Evolutionary conservation across 75 land plant species (phyloP).

Genomic region (Sequoia sempervirens): DNA sequence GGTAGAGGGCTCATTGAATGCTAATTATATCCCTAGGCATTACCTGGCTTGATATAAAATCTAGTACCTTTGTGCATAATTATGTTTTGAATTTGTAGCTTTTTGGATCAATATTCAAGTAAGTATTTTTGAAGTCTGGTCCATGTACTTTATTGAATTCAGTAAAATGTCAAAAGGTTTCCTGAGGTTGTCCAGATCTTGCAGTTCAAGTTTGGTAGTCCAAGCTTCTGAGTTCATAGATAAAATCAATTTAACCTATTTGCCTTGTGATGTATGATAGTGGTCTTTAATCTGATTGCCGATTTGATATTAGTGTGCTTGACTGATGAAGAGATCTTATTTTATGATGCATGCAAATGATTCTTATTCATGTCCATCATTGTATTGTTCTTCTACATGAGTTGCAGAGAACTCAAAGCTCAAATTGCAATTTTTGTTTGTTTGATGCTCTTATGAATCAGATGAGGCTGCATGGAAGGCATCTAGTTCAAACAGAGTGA

Average conservation of each 20-base stretch:
- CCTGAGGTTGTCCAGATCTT: background rate
- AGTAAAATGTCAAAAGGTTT: background rate
- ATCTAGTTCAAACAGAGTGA: slow-evolving; percentile 22
- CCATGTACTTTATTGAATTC: background rate
- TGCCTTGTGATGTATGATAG: background rate
- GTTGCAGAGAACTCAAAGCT: background rate
- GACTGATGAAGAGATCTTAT: background rate
- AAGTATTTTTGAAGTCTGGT: background rate
- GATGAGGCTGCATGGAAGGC: slow-evolving; percentile 14
- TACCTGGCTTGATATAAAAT: background rate
- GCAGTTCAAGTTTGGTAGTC: background rate
- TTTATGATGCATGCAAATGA: background rate
- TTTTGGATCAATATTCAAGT: background rate
- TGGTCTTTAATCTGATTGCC: background rate
- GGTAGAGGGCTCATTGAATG: background rate
- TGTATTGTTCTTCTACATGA: background rate
- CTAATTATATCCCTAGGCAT: background rate
- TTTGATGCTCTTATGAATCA: background rate
- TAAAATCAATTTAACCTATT: background rate
- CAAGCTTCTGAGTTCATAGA: background rate
- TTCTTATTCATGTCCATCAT: background rate
- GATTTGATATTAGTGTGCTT: background rate
- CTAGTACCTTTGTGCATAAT: background rate
- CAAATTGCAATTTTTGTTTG: background rate
- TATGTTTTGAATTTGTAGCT: background rate